Base-by-base conservation (phyloP, 805 yeast species). In the Clavispora carvajalis region DNA sequence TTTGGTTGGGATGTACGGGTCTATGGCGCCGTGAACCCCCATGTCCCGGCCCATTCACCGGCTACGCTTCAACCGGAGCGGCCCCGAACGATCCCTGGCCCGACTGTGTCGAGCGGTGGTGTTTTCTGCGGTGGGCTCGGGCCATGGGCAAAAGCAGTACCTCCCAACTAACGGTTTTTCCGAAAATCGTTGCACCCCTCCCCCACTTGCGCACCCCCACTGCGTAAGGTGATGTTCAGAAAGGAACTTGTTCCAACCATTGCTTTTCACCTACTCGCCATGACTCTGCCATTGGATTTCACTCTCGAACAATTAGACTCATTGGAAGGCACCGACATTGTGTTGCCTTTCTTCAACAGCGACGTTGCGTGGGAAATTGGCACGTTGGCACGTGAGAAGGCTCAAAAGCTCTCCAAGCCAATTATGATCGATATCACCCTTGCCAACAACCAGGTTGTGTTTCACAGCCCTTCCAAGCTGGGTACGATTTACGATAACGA, bases 401-500 rank as follows among this genome's bases (percentile, higher is more conserved):
- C 74, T 1, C 38, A 53, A 19, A 38, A 48, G 26, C 57, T 57
- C 1, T 30, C 41, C n/a, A 62, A 58, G 35, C 53, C 73, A 0
- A 62, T 76, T 18, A 71, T 71, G 9, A 70, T 78, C 41, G 78
- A 77, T 42, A 66, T 78, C 45, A 55, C 76, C 11, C 56, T 72
- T 6, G 47, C 69, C 4, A 58, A 63, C 18, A 79, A 78, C 4
- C 76, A 71, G 31, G 62, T 63, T 12, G 51, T 76, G 24, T 77
- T 74, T 63, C 76, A 75, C 44, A 48, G 71, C 5, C 62, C 57
- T 18, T 59, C 68, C 13, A 58, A 53, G 11, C 47, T 57, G 9
- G 74, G 71, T 1, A 57, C 73, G 10, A 49, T 62, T 9, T 56
- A 61, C n/a, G 82, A 76, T 47, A 77, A 78, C 44, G 82, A 77